Base-by-base conservation (phyloP, 2,329 filamentous ascomycete species). In the Colletotrichum somersetense region DNA sequence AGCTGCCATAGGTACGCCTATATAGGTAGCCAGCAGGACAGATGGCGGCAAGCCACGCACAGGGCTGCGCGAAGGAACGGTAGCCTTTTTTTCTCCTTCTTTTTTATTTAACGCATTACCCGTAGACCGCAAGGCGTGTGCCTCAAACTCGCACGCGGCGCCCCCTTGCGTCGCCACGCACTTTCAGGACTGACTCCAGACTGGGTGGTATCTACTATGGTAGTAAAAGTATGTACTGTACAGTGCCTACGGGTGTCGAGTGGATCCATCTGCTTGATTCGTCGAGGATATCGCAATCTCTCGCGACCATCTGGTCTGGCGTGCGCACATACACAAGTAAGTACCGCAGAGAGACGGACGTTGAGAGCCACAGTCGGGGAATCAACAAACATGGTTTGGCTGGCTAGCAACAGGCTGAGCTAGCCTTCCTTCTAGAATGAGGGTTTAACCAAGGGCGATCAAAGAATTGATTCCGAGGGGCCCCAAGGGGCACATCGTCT, bases 271-370 rank as follows among this genome's bases (percentile, higher is more conserved):
- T 48, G 66, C 66, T 55, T 58, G 35, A 48, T 26, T 44, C 30
- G 62, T 55, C 48, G 62, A 65, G 50, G 48, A 59, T 46, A 62
- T 26, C 66, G 66, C 66, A 72, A 72, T 72, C 66, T 72, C 70
- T 70, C 42, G 66, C n/a, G 48, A 44, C 57, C 30, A 30, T 30
- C 69, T 70, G 26, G 26, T 26, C 62, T 72, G 35, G 50, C 50
- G 62, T 46, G 7, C 42, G 18, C 3, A 20, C 1, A 20, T 14
- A 16, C 42, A 7, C 42, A 7, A 4, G 30, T 30, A 30, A 3
- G 30, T 30, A 5, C 30, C 30, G 30, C 30, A 30, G 30, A 30
- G 30, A 30, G 30, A 2, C 11, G 10, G 10, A 38, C 11, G 35
- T 10, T 10, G 35, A 38, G 11, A 38, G 38, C 38, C 38, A 40